Base-by-base conservation (phyloP, 2,329 filamentous ascomycete genomes). In the Capronia coronata region DNA sequence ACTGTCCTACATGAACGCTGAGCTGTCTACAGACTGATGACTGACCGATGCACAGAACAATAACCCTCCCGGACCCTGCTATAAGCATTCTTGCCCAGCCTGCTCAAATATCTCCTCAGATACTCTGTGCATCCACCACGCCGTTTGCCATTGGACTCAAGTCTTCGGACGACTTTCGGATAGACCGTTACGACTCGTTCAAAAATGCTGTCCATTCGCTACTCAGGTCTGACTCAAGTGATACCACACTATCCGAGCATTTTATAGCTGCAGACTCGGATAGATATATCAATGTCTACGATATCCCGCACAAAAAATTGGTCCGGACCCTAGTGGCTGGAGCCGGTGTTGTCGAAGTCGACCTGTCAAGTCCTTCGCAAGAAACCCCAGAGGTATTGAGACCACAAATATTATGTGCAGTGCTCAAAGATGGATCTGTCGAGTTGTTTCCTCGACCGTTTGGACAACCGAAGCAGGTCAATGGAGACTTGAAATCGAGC, bases 361-460 rank as follows among this genome's bases (percentile, higher is more conserved):
- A 69, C 3, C 52, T 72, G 32, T 66, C 67, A 48, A 50, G 62
- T 4, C 63, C 54, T n/a, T n/a, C 56, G 13, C 54, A 55, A 23
- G 51, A 59, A n/a, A 46, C 42, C 11, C 13, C 49, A 19, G 54
- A 52, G 1, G 55, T 52, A 21, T 52, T 48, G 23, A 48, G 52
- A 13, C 68, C 70, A 43, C 70, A 71, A 49, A 55, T 71, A 6
- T 65, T 77, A 32, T 69, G 68, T 22, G 71, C 64, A 16, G 65
- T 76, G 25, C 75, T 72, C 18, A 65, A 68, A 34, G 70, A 75
- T 56, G 74, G 74, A 41, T 63, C 67, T 11, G 68, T 76, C 39
- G 74, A 77, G 56, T 51, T 77, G 11, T 77, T 77, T 61, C 63
- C 65, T n/a, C 67, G 67, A 48, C 74, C 74, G 10, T 76, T 75